Conservation (phyloP, 805 yeast species). For the Wickerhamiella nectarea region DNA sequence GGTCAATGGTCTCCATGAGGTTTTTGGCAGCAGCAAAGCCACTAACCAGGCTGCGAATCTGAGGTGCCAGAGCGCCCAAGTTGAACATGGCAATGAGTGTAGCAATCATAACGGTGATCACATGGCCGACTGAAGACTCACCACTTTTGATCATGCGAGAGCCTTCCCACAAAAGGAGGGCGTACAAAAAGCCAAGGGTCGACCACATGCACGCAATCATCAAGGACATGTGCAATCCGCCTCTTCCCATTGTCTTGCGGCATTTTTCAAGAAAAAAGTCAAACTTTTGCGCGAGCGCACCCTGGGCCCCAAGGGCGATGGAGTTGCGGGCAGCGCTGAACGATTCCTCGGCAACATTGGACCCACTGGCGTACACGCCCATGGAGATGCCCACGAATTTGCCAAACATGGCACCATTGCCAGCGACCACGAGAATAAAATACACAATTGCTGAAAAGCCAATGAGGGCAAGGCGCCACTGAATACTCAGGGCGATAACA, state of each 20-base stretch:
- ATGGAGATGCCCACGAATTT: conserved; percentile 9
- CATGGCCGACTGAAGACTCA: conserved; percentile 11
- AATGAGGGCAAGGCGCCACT: conserved; percentile 24
- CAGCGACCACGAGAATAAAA: conserved; percentile 18
- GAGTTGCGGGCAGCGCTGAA: conserved; percentile 28
- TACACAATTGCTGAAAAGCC: conserved; percentile 22
- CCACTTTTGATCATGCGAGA: conserved; percentile 19
- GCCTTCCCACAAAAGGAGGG: conserved; percentile 25
- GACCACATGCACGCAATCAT: conserved; percentile 20
- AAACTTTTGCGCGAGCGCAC: conserved; percentile 18
- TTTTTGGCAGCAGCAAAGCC: conserved; percentile 24
- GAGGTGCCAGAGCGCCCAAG: conserved; percentile 22
- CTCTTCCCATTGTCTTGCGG: conserved; percentile 6
- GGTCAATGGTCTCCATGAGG: conserved; percentile 24
- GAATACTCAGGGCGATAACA: conserved; percentile 23
- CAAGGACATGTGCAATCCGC: conserved; percentile 15
- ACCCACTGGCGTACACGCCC: conserved; percentile 20
- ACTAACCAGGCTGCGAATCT: conserved; percentile 16
- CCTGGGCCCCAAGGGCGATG: conserved; percentile 26
- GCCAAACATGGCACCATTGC: conserved; percentile 19
- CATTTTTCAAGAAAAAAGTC: conserved; percentile 15
- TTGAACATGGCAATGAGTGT: conserved; percentile 22
- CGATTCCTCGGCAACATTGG: conserved; percentile 28
- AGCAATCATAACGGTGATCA: conserved; percentile 16
- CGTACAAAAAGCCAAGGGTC: conserved; percentile 17